phyloP scores from a whole-genome alignment of 2,329 filamentous ascomycete species.

The Exophiala oligosperma region DNA sequence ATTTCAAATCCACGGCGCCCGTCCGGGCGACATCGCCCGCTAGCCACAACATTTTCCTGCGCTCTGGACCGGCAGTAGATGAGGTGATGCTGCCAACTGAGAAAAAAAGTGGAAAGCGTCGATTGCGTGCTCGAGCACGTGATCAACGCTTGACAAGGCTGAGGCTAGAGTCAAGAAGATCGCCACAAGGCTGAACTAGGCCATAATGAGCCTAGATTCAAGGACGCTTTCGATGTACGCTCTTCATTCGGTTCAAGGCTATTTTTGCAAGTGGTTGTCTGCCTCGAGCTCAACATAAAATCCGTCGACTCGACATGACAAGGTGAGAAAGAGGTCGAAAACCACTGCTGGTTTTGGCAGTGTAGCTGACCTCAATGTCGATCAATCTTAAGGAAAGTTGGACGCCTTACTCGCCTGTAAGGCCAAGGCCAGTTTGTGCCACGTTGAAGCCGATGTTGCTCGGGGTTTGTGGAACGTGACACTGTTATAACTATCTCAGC shows the following conservation, averaged over 20 bases:
- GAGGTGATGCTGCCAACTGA: not conserved
- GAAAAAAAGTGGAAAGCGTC: conserved; percentile 1
- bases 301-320: too few species aligned
- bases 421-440: too few species aligned
- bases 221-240: not conserved
- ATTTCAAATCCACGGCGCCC: conserved; percentile 8
- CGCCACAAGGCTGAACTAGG: not conserved
- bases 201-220: not conserved
- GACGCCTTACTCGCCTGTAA: too few species aligned
- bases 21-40: conserved; percentile 13
- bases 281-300: too few species aligned
- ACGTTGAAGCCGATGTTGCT: too few species aligned
- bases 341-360: too few species aligned
- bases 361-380: too few species aligned
- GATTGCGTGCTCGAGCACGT: not conserved
- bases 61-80: not conserved
- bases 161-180: not conserved
- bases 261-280: too few species aligned
- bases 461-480: too few species aligned
- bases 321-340: too few species aligned
- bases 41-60: not conserved
- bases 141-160: not conserved
- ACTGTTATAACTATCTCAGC: too few species aligned
- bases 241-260: not conserved
- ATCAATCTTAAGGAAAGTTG: too few species aligned